Conservation (phyloP, 2,329 filamentous ascomycete species). For the Neoascochyta sp. region DNA sequence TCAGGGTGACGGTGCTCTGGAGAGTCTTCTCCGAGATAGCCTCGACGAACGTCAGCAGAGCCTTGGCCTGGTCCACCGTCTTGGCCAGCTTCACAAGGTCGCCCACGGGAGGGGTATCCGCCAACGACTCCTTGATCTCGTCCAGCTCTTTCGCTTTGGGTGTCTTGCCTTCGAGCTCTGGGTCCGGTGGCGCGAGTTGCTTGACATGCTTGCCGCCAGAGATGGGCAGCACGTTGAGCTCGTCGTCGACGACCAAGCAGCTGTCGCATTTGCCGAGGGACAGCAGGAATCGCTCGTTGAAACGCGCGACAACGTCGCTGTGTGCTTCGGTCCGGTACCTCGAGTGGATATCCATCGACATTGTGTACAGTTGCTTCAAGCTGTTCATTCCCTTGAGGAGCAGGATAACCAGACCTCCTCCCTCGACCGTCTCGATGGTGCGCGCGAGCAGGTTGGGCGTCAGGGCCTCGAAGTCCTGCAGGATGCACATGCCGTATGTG, state of each 20-base stretch:
- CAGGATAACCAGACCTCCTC: slow-evolving; percentile 84
- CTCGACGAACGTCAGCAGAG: slow-evolving; percentile 92
- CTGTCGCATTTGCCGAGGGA: slow-evolving; percentile 93
- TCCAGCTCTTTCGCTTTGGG: slow-evolving; percentile 72
- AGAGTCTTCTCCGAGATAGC: slow-evolving; percentile 95
- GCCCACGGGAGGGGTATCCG: slow-evolving; percentile 81
- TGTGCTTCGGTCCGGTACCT: slow-evolving; percentile 96
- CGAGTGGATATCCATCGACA: slow-evolving; percentile 97
- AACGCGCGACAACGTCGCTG: slow-evolving; percentile 87
- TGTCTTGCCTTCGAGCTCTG: slow-evolving; percentile 68
- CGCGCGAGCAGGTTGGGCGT: slow-evolving; percentile 95
- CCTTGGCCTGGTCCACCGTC: slow-evolving; percentile 94
- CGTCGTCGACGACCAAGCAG: slow-evolving; percentile 94
- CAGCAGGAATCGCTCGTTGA: slow-evolving; percentile 96
- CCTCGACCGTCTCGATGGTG: slow-evolving; percentile 96
- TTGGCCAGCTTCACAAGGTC: slow-evolving; percentile 78
- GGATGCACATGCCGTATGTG: slow-evolving; percentile 96
- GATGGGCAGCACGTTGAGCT: slow-evolving; percentile 94
- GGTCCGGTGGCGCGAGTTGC: slow-evolving; percentile 70
- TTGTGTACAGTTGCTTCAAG: slow-evolving; percentile 91
- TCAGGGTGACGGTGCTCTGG: slow-evolving; percentile 87
- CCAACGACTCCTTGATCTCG: slow-evolving; percentile 79
- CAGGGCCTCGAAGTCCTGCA: slow-evolving; percentile 96
- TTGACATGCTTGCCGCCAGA: slow-evolving; percentile 91
- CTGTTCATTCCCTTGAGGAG: slow-evolving; percentile 95